Evolutionary conservation across 257 asterid species (phyloP), one percentile per base, ranked within the genome.

Genomic region (Phtheirospermum japonicum): DNA sequence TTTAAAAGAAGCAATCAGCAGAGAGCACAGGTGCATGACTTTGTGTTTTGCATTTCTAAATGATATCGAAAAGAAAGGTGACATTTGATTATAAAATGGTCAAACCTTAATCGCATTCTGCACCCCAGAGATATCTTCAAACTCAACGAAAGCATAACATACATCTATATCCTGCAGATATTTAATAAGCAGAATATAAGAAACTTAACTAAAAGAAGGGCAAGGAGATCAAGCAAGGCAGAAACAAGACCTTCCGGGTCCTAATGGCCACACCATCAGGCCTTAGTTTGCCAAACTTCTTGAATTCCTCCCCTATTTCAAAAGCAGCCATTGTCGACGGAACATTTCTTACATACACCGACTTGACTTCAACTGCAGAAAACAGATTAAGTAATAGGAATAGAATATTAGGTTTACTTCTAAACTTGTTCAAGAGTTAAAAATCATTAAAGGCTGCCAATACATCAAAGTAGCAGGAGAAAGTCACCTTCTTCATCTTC

Each of bases 251-350:
- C 99, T 93, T 93, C 48, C 99, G 90, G 57, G 99, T 87, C 80
- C 99, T 85, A 56, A 93, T 93, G 65, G 99, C 99, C 56, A 93
- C 99, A 32, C 95, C 96, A 79, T 89, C 94, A 51, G 83, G 89
- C 76, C 56, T 79, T 63, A 93, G 81, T 75, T 77, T 87, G 39
- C 99, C 99, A 57, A 93, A 93, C 84, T 76, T 93, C 80, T 82
- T 89, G 71, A 93, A 93, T 72, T 87, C 97, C 73, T 87, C 99
- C 71, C 81, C 96, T 30, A 93, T 93, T 80, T 83, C 94, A 60
- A 87, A 82, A 64, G 96, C 88, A 61, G 88, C 71, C 97, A 89
- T 89, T 4, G 83, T 89, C 9, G 86, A 79, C n/a, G 97, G 97
- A 26, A 93, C 99, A 68, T 85, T 93, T 82, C 84, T 83, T 65